These are phyloP conservation scores for Backusella mclennaniae DNA, from an alignment of 192 early-diverging fungal species.

Conservation along the genomic window DNA sequence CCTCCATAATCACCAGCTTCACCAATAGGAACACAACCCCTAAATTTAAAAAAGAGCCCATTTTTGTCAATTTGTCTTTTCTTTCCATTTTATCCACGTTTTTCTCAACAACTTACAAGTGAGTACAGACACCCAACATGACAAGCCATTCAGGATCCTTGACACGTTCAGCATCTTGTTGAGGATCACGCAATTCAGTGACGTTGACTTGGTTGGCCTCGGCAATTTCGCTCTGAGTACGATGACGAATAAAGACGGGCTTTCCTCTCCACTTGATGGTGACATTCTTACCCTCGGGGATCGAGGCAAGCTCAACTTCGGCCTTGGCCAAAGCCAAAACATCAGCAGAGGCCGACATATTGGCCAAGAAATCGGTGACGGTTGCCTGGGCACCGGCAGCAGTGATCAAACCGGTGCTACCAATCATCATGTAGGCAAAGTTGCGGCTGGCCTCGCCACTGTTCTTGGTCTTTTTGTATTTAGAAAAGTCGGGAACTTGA, in stretches of 20 bases:
- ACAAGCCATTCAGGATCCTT: constrained; percentile 96
- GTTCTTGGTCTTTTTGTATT: constrained; percentile 68
- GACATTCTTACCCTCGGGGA: constrained; percentile 96
- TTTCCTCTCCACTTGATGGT: constrained; percentile 99
- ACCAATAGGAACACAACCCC: constrained; percentile 97
- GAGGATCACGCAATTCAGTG: constrained; percentile 82
- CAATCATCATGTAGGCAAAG: constrained; percentile 94
- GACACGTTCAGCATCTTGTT: constrained; percentile 87
- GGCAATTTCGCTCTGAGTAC: constrained; percentile 90
- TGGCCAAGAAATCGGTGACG: constrained; percentile 79
- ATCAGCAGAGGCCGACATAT: constrained; percentile 96
- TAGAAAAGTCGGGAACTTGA: constrained; percentile 71
- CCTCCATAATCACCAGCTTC: constrained; percentile 98
- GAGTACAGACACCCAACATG: constrained; percentile 77
- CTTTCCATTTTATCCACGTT: not conserved
- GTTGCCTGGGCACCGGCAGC: constrained; percentile 88
- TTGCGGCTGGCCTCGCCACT: constrained; percentile 65
- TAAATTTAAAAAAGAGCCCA: constrained; percentile 46
- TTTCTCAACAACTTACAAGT: constrained; percentile 35
- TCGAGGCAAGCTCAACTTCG: constrained; percentile 87
- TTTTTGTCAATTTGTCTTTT: constrained; percentile 14
- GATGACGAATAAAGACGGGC: constrained; percentile 96
- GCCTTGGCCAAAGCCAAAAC: constrained; percentile 97
- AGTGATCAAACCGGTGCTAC: constrained; percentile 80
- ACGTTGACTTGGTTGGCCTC: constrained; percentile 87